phyloP scores from a whole-genome alignment of 1,139 yeast genomes.

The Hansenula lynferdii region DNA sequence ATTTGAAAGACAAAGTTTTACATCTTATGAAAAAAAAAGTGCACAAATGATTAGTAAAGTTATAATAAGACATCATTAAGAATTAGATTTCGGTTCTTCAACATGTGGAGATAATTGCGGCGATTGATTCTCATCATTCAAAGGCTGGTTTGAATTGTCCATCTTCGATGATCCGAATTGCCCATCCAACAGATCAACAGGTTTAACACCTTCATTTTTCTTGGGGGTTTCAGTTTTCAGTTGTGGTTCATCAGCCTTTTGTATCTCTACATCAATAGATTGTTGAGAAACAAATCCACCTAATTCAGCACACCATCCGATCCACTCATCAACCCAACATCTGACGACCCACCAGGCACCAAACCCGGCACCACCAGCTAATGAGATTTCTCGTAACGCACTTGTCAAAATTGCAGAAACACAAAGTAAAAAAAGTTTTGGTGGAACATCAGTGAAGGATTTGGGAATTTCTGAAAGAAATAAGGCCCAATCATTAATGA shows the following conservation, averaged over 20 bases:
- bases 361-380: constrained; percentile 56
- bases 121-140: no score
- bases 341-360: constrained; percentile 77
- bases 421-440: constrained; percentile 52
- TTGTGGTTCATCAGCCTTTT: background rate
- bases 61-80: no score
- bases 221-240: background rate
- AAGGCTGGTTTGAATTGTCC: no score
- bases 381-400: constrained; percentile 61
- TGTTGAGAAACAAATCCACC: constrained; percentile 44
- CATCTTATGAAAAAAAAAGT: no score
- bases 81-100: no score
- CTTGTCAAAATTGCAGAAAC: constrained; percentile 54
- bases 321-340: constrained; percentile 75
- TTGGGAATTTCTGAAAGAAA: constrained; percentile 42
- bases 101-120: no score
- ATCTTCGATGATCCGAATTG: no score
- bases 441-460: constrained; percentile 40
- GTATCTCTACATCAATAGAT: background rate
- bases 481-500: constrained; percentile 32
- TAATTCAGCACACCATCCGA: constrained; percentile 63
- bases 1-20: no score
- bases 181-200: constrained; percentile 17
- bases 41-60: no score
- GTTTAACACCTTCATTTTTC: background rate